These are phyloP conservation scores for Phaeodactylum tricornutum DNA, from an alignment of 108 stramenopile species.

Conservation along the genomic window DNA sequence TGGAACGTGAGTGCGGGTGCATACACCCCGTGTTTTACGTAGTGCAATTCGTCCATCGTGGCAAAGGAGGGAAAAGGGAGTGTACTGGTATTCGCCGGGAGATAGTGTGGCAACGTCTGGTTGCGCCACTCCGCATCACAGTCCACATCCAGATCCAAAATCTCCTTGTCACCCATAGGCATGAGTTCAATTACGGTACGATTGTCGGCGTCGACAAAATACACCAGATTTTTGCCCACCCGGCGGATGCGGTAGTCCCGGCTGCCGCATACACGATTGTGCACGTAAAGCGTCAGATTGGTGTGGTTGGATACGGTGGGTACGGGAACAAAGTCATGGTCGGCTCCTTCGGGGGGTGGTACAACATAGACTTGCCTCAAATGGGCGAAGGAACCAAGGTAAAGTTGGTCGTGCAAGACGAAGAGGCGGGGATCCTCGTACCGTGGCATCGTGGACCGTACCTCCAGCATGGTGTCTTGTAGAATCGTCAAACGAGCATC, in stretches of 20 bases:
- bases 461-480: neutral
- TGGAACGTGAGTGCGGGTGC: neutral
- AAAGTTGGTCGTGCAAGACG: constrained; percentile 3
- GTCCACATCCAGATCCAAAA: too few relatives aligned
- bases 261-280: too few relatives aligned
- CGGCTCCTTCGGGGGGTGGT: too few relatives aligned
- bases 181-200: constrained; percentile 1
- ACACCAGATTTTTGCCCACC: constrained; percentile 3
- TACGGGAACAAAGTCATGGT: too few relatives aligned
- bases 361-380: too few relatives aligned
- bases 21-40: neutral
- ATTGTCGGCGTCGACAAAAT: constrained; percentile 8
- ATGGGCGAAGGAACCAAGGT: neutral
- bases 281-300: too few relatives aligned
- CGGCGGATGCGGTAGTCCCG: neutral
- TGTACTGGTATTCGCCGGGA: too few relatives aligned
- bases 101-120: too few relatives aligned
- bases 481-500: neutral
- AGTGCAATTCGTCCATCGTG: constrained; percentile 9
- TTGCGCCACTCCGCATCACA: too few relatives aligned
- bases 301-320: too few relatives aligned
- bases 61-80: constrained; percentile 6
- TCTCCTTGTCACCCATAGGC: constrained; percentile 1
- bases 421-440: neutral
- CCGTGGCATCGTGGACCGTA: neutral